Evolutionary conservation across 441 rosid species (phyloP).

Genomic region (Gossypium aridum): DNA sequence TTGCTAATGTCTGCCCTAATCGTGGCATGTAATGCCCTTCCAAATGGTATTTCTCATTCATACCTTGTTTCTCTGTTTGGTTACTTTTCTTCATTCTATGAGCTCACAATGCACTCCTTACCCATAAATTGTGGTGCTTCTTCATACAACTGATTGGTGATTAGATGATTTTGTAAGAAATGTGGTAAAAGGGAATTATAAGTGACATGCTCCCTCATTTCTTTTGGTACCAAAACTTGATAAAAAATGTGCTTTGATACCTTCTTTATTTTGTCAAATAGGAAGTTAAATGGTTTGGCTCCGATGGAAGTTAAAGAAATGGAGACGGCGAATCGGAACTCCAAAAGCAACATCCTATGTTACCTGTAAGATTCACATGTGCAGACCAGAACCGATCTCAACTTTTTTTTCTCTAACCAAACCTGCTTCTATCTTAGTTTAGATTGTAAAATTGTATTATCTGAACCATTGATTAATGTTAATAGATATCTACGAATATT

Average conservation of each 20-base stretch:
- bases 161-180: neutral
- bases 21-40: conserved; percentile 38
- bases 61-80: neutral
- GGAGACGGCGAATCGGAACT: neutral
- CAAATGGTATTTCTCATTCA: neutral
- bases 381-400: neutral
- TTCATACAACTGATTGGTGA: neutral
- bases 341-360: neutral
- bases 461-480: neutral
- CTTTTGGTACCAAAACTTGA: neutral
- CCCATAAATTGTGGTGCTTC: neutral
- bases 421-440: neutral
- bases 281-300: neutral
- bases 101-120: neutral
- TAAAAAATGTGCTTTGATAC: neutral
- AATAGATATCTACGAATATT: neutral
- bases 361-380: neutral
- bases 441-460: neutral
- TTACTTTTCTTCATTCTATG: neutral
- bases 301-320: neutral
- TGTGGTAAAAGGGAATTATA: neutral
- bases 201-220: neutral
- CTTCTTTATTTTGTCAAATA: neutral
- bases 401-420: neutral
- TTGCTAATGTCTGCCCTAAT: conserved; percentile 82